A percentile compares a stretch with the other conserved stretches of the same genome.
Conservation (phyloP, 192 early-diverging fungal species). For the Podila minutissima region DNA sequence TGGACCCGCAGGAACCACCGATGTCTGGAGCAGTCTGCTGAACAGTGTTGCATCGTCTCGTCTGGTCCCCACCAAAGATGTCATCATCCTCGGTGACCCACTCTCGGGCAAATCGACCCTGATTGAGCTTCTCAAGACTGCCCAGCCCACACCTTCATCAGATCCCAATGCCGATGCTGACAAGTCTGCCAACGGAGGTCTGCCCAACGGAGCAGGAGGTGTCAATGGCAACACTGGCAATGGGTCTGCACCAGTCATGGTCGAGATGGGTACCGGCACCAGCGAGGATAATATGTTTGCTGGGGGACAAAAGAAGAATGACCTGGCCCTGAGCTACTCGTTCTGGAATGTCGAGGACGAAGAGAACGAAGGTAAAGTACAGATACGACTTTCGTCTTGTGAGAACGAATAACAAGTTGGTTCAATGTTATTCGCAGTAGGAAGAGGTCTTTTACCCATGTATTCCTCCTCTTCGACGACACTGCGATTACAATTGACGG, state of each 20-base stretch:
- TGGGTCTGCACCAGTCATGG: conserved; percentile 53
- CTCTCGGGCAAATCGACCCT: conserved; percentile 87
- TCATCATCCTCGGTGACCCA: conserved; percentile 86
- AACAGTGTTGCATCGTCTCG: conserved; percentile 80
- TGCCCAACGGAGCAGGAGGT: conserved; percentile 17
- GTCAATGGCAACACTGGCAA: conserved; percentile 49
- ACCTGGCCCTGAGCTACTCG: conserved; percentile 85
- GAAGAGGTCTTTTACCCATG: too few relatives aligned
- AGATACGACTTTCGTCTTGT: background rate
- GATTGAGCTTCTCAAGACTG: conserved; percentile 70
- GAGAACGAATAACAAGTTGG: background rate
- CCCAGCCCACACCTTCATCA: conserved; percentile 46
- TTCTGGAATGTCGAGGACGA: conserved; percentile 90
- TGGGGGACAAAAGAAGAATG: conserved; percentile 63
- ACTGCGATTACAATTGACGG: too few relatives aligned
- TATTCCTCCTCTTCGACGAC: too few relatives aligned
- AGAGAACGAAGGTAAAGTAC: conserved; percentile 75
- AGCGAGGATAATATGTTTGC: conserved; percentile 47
- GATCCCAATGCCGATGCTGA: conserved; percentile 28
- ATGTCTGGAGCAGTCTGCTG: conserved; percentile 87
- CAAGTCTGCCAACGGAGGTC: conserved; percentile 18
- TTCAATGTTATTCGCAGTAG: too few relatives aligned
- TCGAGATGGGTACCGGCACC: conserved; percentile 55
- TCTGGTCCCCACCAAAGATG: conserved; percentile 76
- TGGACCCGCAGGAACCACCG: conserved; percentile 15